Evolutionary conservation across 768 basidiomycete species (phyloP), one percentile per base, ranked within the genome.

Genomic region (Xerocomellus chrysenteron): DNA sequence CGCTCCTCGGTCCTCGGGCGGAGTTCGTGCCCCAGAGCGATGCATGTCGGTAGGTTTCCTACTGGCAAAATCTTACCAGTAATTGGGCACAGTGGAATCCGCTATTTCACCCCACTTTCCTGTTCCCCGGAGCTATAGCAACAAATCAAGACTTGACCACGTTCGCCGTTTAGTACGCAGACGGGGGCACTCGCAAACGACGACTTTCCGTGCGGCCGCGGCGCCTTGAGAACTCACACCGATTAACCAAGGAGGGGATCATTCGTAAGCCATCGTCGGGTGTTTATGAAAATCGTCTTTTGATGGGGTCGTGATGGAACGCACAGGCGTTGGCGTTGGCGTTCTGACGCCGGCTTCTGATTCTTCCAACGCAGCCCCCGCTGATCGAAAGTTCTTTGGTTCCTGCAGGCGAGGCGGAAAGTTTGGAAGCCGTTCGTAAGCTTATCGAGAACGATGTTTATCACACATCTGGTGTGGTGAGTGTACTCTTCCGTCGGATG

Each of bases 301-400:
- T 65, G 58, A 72, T 47, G 33, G 42, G 33, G 42, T 24, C 46
- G 19, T 43, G 24, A 52, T 55, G 40, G 42, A 32, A 36, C 11
- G 37, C 42, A 54, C 30, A 87, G 85, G 80, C 21, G 55, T 82
- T n/a, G 86, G 79, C 12, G 86, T 85, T 35, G 79, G 76, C 21
- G 55, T 86, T 54, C 66, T 85, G 54, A 81, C 78, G 12, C 78
- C 85, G 0, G 83, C 86, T 57, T 84, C 83, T 10, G 83, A 86
- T 57, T 84, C 83, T 10, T 70, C 79, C 52, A 69, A 70, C 32
- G 74, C 75, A n/a, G 76, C 78, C 3, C 74, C 70, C 24, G 74
- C 76, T 16, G 74, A 79, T 45, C 80, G 79, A 67, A 86, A 81
- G 71, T 76, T 88, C 75, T 70, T 82, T 46, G 85, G 84, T 19